Evolutionary conservation across 768 basidiomycete species (phyloP).

Genomic region (Clitopilus hobsonii): DNA sequence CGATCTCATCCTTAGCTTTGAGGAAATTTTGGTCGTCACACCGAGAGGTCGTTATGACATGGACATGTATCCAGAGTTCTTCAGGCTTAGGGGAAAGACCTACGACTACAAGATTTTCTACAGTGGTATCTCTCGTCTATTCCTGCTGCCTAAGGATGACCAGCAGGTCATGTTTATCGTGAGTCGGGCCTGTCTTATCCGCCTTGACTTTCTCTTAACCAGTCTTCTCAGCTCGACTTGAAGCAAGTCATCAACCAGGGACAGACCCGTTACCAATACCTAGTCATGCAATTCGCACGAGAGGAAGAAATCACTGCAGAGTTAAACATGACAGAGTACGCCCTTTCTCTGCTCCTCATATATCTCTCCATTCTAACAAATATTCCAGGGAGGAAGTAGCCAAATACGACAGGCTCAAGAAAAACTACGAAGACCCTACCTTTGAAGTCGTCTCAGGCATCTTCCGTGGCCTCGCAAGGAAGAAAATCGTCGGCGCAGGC

Average conservation of each 20-base stretch:
- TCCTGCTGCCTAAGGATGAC: constrained; percentile 95
- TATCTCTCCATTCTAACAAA: neutral
- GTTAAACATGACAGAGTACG: constrained; percentile 88
- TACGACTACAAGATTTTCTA: constrained; percentile 99
- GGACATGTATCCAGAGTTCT: constrained; percentile 94
- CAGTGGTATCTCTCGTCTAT: constrained; percentile 79
- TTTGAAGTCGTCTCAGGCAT: constrained; percentile 94
- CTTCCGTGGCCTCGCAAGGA: constrained; percentile 85
- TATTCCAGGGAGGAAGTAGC: constrained; percentile 63
- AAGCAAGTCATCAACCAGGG: constrained; percentile 95
- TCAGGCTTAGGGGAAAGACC: constrained; percentile 95
- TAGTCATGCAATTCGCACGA: constrained; percentile 97
- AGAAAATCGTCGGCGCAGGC: constrained; percentile 87
- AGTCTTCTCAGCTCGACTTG: constrained; percentile 64
- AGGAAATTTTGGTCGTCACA: constrained; percentile 91
- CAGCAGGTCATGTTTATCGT: constrained; percentile 94
- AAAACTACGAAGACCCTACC: constrained; percentile 92
- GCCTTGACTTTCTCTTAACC: constrained; percentile 1
- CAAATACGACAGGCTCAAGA: constrained; percentile 81
- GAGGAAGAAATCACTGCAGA: constrained; percentile 98
- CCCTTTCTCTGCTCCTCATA: constrained; percentile 10
- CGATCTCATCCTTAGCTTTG: constrained; percentile 90
- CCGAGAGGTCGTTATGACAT: constrained; percentile 97
- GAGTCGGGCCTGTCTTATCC: constrained; percentile 22
- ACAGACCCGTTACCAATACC: constrained; percentile 94